phyloP scores from a whole-genome alignment of 495 filamentous ascomycete genomes.

The Penicillium flavigenum region DNA sequence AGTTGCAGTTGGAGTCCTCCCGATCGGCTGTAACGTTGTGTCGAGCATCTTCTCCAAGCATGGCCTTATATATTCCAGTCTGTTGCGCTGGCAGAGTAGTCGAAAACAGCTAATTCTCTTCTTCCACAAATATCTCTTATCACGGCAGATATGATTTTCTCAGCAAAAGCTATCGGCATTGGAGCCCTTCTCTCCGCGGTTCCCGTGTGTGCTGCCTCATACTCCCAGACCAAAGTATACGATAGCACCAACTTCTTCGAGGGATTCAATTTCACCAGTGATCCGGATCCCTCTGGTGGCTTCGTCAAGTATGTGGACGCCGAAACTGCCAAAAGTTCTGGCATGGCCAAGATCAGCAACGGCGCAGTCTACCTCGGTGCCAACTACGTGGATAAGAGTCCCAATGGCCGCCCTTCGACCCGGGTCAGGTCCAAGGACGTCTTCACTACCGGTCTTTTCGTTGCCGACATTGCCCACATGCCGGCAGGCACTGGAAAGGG shows the following conservation, averaged over 20 bases:
- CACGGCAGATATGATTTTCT: not conserved
- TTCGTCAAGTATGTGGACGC: slow-evolving; percentile 63
- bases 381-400: slow-evolving; percentile 33
- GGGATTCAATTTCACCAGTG: slow-evolving; percentile 48
- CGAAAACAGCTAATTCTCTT: not conserved
- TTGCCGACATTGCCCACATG: slow-evolving; percentile 50
- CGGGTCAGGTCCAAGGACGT: no score
- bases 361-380: slow-evolving; percentile 31
- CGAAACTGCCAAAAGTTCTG: slow-evolving; percentile 28
- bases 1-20: not conserved
- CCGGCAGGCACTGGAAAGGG: no score
- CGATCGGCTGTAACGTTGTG: not conserved
- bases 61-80: no score
- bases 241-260: slow-evolving; percentile 47
- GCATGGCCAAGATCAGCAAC: slow-evolving; percentile 20
- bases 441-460: slow-evolving; percentile 50
- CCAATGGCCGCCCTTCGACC: slow-evolving; percentile 47
- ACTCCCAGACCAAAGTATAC: not conserved
- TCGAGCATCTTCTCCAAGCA: no score
- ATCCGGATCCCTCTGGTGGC: slow-evolving; percentile 57
- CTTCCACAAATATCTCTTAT: not conserved
- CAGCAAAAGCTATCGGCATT: not conserved
- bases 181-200: not conserved
- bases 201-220: not conserved
- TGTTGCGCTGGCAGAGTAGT: not conserved